Conservation (phyloP, 2,329 filamentous ascomycete genomes). For the Aspergillus melleus region DNA sequence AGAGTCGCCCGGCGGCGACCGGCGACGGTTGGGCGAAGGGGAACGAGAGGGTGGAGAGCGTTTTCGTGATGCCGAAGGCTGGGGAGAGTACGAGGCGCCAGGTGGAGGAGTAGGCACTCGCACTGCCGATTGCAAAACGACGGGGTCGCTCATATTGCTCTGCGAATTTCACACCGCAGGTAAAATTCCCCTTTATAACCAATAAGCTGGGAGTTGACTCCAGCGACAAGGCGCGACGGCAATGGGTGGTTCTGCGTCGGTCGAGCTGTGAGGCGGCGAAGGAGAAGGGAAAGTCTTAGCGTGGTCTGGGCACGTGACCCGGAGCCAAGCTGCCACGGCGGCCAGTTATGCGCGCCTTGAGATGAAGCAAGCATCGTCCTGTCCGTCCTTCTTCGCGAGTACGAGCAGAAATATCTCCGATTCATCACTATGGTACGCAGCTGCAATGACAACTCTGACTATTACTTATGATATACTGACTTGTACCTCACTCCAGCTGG, state of each 20-base stretch:
- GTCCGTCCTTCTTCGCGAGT: not conserved
- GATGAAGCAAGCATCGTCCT: not conserved
- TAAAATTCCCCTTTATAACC: slow-evolving; percentile 4
- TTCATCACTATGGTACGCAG: slow-evolving; percentile 28
- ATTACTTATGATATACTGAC: slow-evolving; percentile 7
- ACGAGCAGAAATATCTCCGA: not conserved
- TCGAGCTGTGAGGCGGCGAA: slow-evolving; percentile 3
- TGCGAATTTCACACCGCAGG: not conserved
- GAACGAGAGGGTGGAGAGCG: slow-evolving; percentile 57
- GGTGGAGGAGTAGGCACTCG: slow-evolving; percentile 59
- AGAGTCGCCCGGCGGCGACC: slow-evolving; percentile 44
- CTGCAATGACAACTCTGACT: not conserved
- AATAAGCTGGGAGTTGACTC: not conserved
- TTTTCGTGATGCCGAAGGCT: slow-evolving; percentile 54
- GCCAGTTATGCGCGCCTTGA: slow-evolving; percentile 1
- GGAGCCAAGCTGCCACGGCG: slow-evolving; percentile 21
- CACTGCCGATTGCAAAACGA: slow-evolving; percentile 57
- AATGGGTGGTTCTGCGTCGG: slow-evolving; percentile 10
- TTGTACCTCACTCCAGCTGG: slow-evolving; percentile 63
- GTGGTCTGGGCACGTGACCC: slow-evolving; percentile 16
- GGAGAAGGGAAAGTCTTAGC: slow-evolving; percentile 21
- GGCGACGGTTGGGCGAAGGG: slow-evolving; percentile 53
- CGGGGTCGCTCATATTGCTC: slow-evolving; percentile 43
- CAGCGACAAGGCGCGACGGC: slow-evolving; percentile 12
- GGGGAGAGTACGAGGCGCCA: slow-evolving; percentile 49